Percentiles rank a stretch among this genome's conserved stretches.
Evolutionary conservation across 1,284 basidiomycete genomes (phyloP).

Genomic region (Leccinum subspadiceum): DNA sequence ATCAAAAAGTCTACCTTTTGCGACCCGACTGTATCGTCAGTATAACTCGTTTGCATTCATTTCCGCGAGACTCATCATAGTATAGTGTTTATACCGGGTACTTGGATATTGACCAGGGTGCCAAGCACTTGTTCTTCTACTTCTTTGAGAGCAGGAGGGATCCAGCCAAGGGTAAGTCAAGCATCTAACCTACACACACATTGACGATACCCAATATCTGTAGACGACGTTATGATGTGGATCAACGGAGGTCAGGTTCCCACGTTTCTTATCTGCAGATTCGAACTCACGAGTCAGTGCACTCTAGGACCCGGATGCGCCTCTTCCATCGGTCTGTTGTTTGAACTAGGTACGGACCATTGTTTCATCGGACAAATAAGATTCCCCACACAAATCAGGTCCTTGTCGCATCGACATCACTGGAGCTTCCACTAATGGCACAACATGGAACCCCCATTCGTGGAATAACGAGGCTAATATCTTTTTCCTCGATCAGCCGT

Average conservation of each 20-base stretch:
- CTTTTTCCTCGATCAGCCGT: conserved; percentile 72
- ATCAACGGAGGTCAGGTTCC: conserved; percentile 56
- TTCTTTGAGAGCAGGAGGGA: conserved; percentile 78
- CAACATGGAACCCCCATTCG: conserved; percentile 60
- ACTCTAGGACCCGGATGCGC: conserved; percentile 59
- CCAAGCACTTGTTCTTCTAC: conserved; percentile 77
- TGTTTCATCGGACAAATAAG: neutral
- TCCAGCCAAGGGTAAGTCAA: conserved; percentile 48
- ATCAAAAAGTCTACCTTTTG: conserved; percentile 59
- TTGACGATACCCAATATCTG: neutral
- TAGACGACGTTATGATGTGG: conserved; percentile 73
- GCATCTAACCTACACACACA: neutral
- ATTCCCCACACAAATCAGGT: conserved; percentile 35
- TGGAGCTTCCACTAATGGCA: conserved; percentile 45
- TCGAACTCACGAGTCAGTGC: conserved; percentile 8
- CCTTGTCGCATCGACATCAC: conserved; percentile 58
- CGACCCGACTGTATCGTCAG: conserved; percentile 60
- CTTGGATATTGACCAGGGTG: conserved; percentile 54
- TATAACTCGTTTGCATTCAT: conserved; percentile 22
- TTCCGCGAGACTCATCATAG: conserved; percentile 2
- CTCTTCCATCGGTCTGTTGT: conserved; percentile 65
- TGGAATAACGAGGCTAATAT: conserved; percentile 72
- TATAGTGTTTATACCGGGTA: conserved; percentile 59
- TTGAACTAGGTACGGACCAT: conserved; percentile 53
- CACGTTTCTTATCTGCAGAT: conserved; percentile 20